These are phyloP conservation scores for Pneumocystis jirovecii DNA, from an alignment of 1,139 yeast genomes.

Conservation along the genomic window DNA sequence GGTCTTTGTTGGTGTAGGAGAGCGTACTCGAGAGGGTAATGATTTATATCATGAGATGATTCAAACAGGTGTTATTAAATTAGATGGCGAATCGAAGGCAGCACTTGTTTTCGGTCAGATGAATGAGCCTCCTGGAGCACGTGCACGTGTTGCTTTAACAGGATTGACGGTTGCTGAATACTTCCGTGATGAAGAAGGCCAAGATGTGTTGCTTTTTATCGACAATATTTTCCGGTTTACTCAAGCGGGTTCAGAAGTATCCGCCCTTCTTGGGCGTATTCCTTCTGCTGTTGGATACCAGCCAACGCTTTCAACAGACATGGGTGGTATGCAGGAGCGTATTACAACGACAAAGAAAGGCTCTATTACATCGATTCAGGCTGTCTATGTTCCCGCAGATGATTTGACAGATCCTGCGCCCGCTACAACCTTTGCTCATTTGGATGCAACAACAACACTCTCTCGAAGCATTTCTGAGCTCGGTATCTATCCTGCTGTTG, in stretches of 20 bases:
- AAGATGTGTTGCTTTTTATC: slow-evolving; percentile 97
- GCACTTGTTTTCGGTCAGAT: slow-evolving; percentile 99
- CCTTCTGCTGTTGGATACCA: slow-evolving; percentile 99
- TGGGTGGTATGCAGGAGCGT: slow-evolving; percentile 99
- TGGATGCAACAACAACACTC: slow-evolving; percentile 99
- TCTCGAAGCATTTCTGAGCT: slow-evolving; percentile 99
- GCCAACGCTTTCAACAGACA: slow-evolving; percentile 99
- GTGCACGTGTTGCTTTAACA: slow-evolving; percentile 99
- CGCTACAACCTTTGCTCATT: slow-evolving; percentile 98
- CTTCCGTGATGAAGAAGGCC: slow-evolving; percentile 99
- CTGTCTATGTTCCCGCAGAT: slow-evolving; percentile 99
- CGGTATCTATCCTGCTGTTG: slow-evolving; percentile 99
- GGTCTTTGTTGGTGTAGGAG: slow-evolving; percentile 99
- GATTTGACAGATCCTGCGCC: slow-evolving; percentile 99
- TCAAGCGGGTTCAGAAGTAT: slow-evolving; percentile 99
- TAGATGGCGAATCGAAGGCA: slow-evolving; percentile 99
- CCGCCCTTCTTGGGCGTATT: slow-evolving; percentile 99
- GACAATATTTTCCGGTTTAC: slow-evolving; percentile 99
- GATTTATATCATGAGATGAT: slow-evolving; percentile 98
- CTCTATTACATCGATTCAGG: slow-evolving; percentile 99
- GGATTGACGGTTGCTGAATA: slow-evolving; percentile 99
- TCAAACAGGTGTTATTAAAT: slow-evolving; percentile 99
- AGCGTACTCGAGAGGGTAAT: slow-evolving; percentile 99
- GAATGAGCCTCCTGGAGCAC: slow-evolving; percentile 99
- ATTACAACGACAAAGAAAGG: slow-evolving; percentile 99